Evolutionary conservation across 2,329 filamentous ascomycete species (phyloP), one percentile per base, ranked within the genome.

Genomic region (Ilyonectria sp.): DNA sequence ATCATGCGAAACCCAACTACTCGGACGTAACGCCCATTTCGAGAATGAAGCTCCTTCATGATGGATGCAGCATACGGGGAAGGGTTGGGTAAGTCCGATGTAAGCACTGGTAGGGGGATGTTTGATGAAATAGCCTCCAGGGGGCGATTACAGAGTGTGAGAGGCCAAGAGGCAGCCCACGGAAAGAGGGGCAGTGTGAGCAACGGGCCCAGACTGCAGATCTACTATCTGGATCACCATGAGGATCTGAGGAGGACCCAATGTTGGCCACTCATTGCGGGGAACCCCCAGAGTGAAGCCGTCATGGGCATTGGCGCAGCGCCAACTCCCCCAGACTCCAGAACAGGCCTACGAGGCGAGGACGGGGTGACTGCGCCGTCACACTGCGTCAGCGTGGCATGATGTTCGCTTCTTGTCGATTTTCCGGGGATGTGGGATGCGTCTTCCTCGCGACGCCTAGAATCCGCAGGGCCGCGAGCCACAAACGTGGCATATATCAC

Each of bases 361-460:
- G 56, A 65, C 17, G 46, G 37, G 46, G 23, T 35, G 62, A 62
- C 69, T 66, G 68, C 37, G 71, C 65, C 71, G 50, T 70, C 54
- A 52, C 23, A 35, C 56, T 52, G 69, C 65, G 43, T 71, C 52
- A 61, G 49, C 53, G 60, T 67, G 71, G 67, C 58, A 70, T 58
- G 50, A 72, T 74, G 44, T 15, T 50, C 23, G 52, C 47, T 63
- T 54, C 31, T 52, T 40, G 31, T 65, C 2, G 40, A 60, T 52
- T 26, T 52, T 31, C 53, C 54, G 31, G 43, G 37, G 35, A 46
- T 50, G 53, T 44, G 40, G 19, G 47, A 55, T 19, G n/a, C 33
- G 13, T 29, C 21, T 21, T 15, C 31, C 29, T 9, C 11, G 40
- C 37, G 29, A 23, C 26, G 54, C 40, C 31, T 43, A 57, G 40